Evolutionary conservation across 2,329 filamentous ascomycete species (phyloP).

Genomic region (Penicillium paneum): DNA sequence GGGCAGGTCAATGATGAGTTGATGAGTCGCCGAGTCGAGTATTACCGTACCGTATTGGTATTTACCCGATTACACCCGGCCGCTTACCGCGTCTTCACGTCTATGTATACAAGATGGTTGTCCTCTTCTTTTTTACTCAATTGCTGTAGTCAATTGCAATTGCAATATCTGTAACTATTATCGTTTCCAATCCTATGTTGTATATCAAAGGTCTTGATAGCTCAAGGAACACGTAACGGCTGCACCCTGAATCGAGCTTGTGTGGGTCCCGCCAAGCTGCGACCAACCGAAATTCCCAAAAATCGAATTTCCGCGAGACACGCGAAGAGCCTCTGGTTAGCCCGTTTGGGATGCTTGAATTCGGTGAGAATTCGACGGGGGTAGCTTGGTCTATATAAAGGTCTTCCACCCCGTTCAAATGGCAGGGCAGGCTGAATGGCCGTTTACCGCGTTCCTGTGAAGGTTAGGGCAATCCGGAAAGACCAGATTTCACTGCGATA

Average conservation of each 20-base stretch:
- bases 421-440: neutral
- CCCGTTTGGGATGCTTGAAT: neutral
- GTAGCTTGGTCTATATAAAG: slow-evolving; percentile 4
- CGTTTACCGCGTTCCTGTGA: neutral
- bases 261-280: slow-evolving; percentile 28
- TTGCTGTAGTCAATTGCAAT: neutral
- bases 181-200: neutral
- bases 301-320: slow-evolving; percentile 12
- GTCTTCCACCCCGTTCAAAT: neutral
- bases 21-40: neutral
- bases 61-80: slow-evolving; percentile 9
- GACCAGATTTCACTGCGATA: slow-evolving; percentile 6
- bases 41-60: slow-evolving; percentile 6
- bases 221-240: neutral
- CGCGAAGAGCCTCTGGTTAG: slow-evolving; percentile 17
- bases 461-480: slow-evolving; percentile 17
- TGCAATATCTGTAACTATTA: neutral
- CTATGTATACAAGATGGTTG: neutral
- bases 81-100: neutral
- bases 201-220: neutral
- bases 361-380: neutral
- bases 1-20: slow-evolving; percentile 5
- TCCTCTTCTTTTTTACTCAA: neutral
- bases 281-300: slow-evolving; percentile 21
- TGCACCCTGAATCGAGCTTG: slow-evolving; percentile 20